Evolutionary conservation across 2,329 filamentous ascomycete species (phyloP).

Genomic region (Catunica adiposa): DNA sequence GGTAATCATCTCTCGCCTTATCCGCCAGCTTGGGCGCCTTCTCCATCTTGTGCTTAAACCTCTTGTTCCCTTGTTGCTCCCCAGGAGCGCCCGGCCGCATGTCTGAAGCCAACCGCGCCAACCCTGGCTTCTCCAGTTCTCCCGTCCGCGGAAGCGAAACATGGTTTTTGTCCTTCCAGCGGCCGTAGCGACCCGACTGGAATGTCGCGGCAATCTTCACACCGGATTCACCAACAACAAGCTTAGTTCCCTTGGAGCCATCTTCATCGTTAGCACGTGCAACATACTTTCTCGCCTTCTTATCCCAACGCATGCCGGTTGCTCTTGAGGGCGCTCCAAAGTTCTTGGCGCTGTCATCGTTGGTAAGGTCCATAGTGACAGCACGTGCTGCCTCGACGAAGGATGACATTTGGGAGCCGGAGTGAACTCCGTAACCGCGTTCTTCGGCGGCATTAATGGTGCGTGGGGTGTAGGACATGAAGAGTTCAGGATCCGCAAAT

Average conservation of each 20-base stretch:
- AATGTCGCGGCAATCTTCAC: constrained; percentile 93
- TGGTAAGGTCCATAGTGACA: constrained; percentile 80
- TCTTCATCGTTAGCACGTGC: constrained; percentile 85
- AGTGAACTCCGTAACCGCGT: constrained; percentile 82
- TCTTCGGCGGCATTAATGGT: constrained; percentile 71
- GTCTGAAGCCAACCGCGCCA: constrained; percentile 16
- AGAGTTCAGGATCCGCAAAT: constrained; percentile 75
- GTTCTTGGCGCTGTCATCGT: constrained; percentile 65
- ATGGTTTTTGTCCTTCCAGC: constrained; percentile 77
- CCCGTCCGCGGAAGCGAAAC: constrained; percentile 66
- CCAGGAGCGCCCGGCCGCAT: constrained; percentile 1
- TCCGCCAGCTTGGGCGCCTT: constrained; percentile 86
- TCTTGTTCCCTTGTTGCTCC: constrained; percentile 20
- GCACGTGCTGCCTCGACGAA: constrained; percentile 80
- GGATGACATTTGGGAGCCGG: constrained; percentile 48
- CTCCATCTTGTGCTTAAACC: constrained; percentile 75
- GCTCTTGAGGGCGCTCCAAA: constrained; percentile 63
- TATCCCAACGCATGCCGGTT: constrained; percentile 71
- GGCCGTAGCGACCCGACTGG: constrained; percentile 83
- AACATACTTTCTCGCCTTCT: constrained; percentile 92
- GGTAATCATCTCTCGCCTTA: constrained; percentile 78
- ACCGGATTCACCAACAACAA: constrained; percentile 78
- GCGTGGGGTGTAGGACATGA: constrained; percentile 90
- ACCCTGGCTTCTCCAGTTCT: constrained; percentile 47
- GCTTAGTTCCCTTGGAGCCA: constrained; percentile 53